phyloP scores from a whole-genome alignment of 208 protist genomes.

The Trypanosoma caninum region DNA sequence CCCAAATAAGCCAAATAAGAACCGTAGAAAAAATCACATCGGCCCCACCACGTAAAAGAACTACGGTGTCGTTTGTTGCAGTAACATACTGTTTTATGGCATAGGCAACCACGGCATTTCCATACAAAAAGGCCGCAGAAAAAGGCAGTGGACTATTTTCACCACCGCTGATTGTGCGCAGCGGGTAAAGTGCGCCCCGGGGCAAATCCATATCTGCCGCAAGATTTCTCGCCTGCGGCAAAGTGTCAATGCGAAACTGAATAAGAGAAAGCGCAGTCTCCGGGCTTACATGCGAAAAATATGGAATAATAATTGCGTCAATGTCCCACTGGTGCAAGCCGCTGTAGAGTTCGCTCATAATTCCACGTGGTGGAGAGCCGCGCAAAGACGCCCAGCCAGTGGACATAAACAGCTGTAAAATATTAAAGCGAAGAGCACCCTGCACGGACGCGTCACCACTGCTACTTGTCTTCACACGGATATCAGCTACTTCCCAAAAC shows the following conservation, averaged over 20 bases:
- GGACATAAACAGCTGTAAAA: slow-evolving; percentile 77
- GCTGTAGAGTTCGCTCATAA: slow-evolving; percentile 62
- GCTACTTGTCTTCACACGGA: slow-evolving; percentile 47
- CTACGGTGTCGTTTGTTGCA: slow-evolving; percentile 73
- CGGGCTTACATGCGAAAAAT: slow-evolving; percentile 78
- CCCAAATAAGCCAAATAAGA: slow-evolving; percentile 85
- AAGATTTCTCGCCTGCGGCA: slow-evolving; percentile 66
- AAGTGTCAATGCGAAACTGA: slow-evolving; percentile 80
- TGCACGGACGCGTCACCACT: slow-evolving; percentile 55
- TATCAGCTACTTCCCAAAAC: slow-evolving; percentile 74
- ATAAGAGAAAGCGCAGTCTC: slow-evolving; percentile 67
- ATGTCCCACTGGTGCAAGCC: slow-evolving; percentile 89
- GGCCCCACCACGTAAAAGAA: slow-evolving; percentile 65
- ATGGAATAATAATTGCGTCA: slow-evolving; percentile 82
- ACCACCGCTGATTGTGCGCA: slow-evolving; percentile 75
- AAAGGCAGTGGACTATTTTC: slow-evolving; percentile 61
- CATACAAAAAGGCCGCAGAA: slow-evolving; percentile 76
- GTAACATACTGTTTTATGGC: slow-evolving; percentile 77
- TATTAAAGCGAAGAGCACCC: slow-evolving; percentile 82
- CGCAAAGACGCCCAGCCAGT: slow-evolving; percentile 25
- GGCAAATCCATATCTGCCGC: slow-evolving; percentile 76
- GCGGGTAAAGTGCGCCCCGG: slow-evolving; percentile 81
- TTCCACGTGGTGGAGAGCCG: slow-evolving; percentile 68
- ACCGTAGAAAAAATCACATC: slow-evolving; percentile 81
- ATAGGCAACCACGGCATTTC: slow-evolving; percentile 84